Base-by-base conservation (phyloP, 495 filamentous ascomycete genomes). In the Daldinia decipiens region DNA sequence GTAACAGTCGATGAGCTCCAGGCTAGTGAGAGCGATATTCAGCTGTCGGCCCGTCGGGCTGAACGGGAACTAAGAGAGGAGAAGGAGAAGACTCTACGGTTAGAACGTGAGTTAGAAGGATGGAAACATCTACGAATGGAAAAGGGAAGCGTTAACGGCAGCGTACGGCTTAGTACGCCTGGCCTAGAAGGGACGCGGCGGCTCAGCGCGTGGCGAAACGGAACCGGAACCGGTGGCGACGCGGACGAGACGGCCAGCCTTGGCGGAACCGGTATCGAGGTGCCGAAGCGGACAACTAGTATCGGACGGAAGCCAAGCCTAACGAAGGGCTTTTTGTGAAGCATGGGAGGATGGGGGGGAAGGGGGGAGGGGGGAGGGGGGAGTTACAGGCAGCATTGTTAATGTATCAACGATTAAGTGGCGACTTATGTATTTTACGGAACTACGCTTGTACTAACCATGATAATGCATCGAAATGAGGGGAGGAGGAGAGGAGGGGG, bases 1-100 rank as follows among this genome's bases (percentile, higher is more conserved):
- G 84, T 88, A 68, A 92, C 92, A 7, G 96, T 99, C 70, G 94
- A 98, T 72, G 95, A 98, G 74, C 89, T 99, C 31, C 94, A 99
- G 78, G 85, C 91, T 29, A 89, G 87, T 31, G 94, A 98, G 72
- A 91, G 89, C 24, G 85, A 89, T n/a, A 88, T 87, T 21, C 92
- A 97, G 77, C 83, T 99, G 12, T 81, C 88, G 31, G 89, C 91
- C 11, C 89, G 94, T 39, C 87, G 95, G 8, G 92, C 93, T 2
- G 95, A 99, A 78, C 87, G 96, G 19, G 95, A 98, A 71, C 82
- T 97, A 17, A 86, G 93, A 19, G 93, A 98, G 77, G 96, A 98
- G 80, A 87, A 85, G 17, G 96, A 98, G 80, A 94, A 92, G 78
- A 85, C 83, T 2, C 78, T 97, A 54, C 81, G 89, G n/a, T 78